phyloP scores from a whole-genome alignment of 805 yeast genomes.

The Metschnikowia santaceciliae region DNA sequence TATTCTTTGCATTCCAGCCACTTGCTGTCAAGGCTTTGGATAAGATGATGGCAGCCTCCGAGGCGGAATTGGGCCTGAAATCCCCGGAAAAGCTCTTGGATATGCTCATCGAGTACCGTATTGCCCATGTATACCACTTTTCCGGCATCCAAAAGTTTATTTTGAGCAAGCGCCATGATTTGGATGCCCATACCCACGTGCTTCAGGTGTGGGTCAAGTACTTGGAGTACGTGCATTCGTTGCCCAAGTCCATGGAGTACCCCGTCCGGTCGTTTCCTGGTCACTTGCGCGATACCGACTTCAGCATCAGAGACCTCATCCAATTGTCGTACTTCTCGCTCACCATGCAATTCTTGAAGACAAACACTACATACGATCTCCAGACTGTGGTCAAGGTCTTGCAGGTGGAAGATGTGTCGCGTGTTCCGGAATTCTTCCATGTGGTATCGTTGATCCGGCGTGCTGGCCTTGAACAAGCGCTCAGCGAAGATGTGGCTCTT shows the following conservation, averaged over 20 bases:
- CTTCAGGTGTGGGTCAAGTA: constrained; percentile 33
- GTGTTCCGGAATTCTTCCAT: constrained; percentile 18
- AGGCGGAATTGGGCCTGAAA: constrained; percentile 10
- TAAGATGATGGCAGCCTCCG: constrained; percentile 16
- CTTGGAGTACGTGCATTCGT: constrained; percentile 22
- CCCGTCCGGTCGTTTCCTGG: constrained; percentile 8
- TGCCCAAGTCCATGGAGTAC: constrained; percentile 6
- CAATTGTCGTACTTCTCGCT: constrained; percentile 35
- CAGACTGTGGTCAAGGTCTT: constrained; percentile 26
- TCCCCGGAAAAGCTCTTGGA: constrained; percentile 22
- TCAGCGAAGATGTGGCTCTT: constrained; percentile 7
- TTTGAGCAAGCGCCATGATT: constrained; percentile 9
- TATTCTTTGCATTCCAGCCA: constrained; percentile 28
- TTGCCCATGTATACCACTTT: constrained; percentile 35
- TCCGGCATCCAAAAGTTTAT: constrained; percentile 16
- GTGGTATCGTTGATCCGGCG: constrained; percentile 19
- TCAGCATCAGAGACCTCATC: constrained; percentile 14
- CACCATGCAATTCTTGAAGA: constrained; percentile 26
- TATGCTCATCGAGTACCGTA: constrained; percentile 23
- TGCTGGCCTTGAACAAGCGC: constrained; percentile 10
- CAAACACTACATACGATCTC: constrained; percentile 21
- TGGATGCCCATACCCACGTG: constrained; percentile 20
- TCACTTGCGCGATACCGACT: constrained; percentile 12
- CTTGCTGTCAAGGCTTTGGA: constrained; percentile 21
- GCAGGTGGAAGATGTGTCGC: constrained; percentile 18